A percentile compares a stretch with the other conserved stretches of the same genome.
These are phyloP conservation scores for Monosporascus sp. DNA, from an alignment of 2,329 filamentous ascomycete species.

Conservation along the genomic window DNA sequence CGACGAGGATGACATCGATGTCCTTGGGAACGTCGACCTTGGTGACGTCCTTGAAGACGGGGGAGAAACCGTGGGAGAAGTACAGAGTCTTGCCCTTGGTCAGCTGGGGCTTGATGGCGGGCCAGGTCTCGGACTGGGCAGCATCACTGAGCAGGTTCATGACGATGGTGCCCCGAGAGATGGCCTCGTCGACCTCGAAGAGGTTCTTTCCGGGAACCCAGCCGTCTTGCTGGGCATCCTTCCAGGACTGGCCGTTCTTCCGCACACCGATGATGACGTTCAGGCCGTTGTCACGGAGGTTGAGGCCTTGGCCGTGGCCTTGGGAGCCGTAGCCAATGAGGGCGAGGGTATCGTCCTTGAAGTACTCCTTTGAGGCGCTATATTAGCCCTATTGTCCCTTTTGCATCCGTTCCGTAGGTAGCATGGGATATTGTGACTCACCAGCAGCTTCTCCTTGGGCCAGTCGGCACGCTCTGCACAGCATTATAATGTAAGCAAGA, in stretches of 20 bases:
- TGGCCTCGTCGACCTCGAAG: slow-evolving; percentile 96
- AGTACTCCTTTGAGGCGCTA: slow-evolving; percentile 68
- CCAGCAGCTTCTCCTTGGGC: slow-evolving; percentile 96
- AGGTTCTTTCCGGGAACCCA: slow-evolving; percentile 99
- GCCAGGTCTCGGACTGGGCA: slow-evolving; percentile 98
- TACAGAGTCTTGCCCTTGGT: slow-evolving; percentile 99
- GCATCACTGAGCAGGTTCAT: slow-evolving; percentile 99
- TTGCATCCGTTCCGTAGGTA: neutral
- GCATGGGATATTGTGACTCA: slow-evolving; percentile 46
- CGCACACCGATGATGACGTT: slow-evolving; percentile 99
- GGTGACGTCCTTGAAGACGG: slow-evolving; percentile 99
- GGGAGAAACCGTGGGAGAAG: slow-evolving; percentile 99
- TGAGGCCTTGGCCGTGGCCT: slow-evolving; percentile 98
- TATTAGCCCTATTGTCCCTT: slow-evolving; percentile 12
- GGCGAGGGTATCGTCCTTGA: slow-evolving; percentile 99
- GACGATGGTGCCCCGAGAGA: slow-evolving; percentile 85
- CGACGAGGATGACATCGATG: slow-evolving; percentile 98
- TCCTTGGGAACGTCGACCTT: slow-evolving; percentile 94
- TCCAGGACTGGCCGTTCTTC: slow-evolving; percentile 97
- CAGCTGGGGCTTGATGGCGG: slow-evolving; percentile 93
- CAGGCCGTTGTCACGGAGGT: slow-evolving; percentile 98
- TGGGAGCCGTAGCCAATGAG: slow-evolving; percentile 98
- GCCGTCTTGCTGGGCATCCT: slow-evolving; percentile 93
- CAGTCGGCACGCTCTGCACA: slow-evolving; percentile 88
- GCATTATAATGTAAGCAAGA: slow-evolving; percentile 22